Evolutionary conservation across 345 rosid genomes (phyloP).

Genomic region (Ailanthus altissimus): DNA sequence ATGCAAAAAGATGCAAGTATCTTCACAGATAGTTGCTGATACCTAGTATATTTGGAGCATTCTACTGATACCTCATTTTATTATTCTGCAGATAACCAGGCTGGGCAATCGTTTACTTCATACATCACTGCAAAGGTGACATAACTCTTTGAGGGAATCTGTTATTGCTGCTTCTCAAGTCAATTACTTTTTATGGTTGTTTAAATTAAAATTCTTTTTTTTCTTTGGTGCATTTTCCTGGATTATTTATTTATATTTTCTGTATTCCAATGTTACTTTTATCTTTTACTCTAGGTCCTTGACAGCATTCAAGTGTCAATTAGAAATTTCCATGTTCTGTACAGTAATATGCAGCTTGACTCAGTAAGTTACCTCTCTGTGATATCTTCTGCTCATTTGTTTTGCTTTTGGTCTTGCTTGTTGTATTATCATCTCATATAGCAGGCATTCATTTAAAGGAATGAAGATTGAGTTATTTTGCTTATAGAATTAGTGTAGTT

Average conservation of each 20-base stretch:
- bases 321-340: conserved; percentile 70
- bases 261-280: not conserved
- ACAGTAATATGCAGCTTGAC: conserved; percentile 50
- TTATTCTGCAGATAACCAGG: conserved; percentile 59
- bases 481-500: not conserved
- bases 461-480: not conserved
- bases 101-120: conserved; percentile 70
- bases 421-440: not conserved
- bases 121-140: conserved; percentile 83
- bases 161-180: not conserved
- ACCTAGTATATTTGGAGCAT: not conserved
- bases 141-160: conserved; percentile 8
- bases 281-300: conserved; percentile 54
- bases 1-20: not conserved
- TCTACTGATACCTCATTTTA: conserved; percentile 12
- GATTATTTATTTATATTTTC: conserved; percentile 19
- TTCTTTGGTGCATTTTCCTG: not conserved
- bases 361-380: conserved; percentile 47
- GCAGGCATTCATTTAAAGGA: not conserved
- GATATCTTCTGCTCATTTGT: not conserved
- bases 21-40: not conserved
- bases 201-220: not conserved
- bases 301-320: conserved; percentile 85
- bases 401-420: not conserved
- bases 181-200: conserved; percentile 6